These are phyloP conservation scores for Plenodomus biglobosus DNA, from an alignment of 2,329 filamentous ascomycete species.

Conservation along the genomic window DNA sequence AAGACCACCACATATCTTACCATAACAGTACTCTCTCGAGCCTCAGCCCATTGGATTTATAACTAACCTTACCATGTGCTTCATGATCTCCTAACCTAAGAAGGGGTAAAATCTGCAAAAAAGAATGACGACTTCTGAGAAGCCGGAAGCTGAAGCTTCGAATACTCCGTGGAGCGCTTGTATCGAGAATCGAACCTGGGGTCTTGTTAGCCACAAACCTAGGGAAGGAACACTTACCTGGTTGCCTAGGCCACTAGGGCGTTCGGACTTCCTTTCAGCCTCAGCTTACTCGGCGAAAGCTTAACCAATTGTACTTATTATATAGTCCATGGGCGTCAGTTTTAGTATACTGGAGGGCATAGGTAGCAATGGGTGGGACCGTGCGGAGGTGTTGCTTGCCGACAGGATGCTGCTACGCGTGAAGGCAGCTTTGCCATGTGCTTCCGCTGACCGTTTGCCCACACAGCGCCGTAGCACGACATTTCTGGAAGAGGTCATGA, in stretches of 20 bases:
- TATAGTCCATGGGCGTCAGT: not conserved
- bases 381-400: not conserved
- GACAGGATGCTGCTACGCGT: not conserved
- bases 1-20: not conserved
- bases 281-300: not conserved
- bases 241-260: not conserved
- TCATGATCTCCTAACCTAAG: too few relatives aligned
- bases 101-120: not conserved
- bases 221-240: not conserved
- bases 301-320: not conserved
- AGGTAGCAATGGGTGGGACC: not conserved
- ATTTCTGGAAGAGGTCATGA: too few relatives aligned
- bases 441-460: not conserved
- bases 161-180: conserved; percentile 1
- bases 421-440: not conserved
- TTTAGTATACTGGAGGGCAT: not conserved
- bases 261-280: not conserved
- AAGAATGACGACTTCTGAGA: not conserved
- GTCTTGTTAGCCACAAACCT: too few relatives aligned
- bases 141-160: not conserved
- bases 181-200: not conserved
- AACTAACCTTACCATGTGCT: not conserved
- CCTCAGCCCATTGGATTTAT: too few relatives aligned
- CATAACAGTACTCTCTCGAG: too few relatives aligned
- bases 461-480: not conserved